Base-by-base conservation (phyloP, 2,329 filamentous ascomycete species). In the Xenoacremonium recifei region DNA sequence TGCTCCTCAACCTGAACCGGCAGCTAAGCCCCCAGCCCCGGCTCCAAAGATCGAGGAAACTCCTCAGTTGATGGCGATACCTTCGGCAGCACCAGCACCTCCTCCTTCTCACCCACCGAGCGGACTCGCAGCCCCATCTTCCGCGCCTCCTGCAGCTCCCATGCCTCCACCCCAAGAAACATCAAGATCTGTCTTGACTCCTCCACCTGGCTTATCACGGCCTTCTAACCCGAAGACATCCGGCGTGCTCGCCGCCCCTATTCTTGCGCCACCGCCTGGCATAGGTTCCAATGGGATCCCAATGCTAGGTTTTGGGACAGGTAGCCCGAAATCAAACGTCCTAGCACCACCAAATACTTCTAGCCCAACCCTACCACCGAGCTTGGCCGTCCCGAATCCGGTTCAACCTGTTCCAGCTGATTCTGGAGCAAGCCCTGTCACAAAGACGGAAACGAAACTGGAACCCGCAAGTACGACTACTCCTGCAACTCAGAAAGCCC, bases 321-420 rank as follows among this genome's bases (percentile, higher is more conserved):
- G 53, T 23, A 57, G 32, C 35, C 63, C 65, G 25, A 73, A 68
- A 48, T 72, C 67, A 12, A 67, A 68, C 39, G 61, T 72, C 18
- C 64, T 73, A n/a, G 71, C 71, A 21, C 66, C 62, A 11, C 71
- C 70, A n/a, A 70, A 70, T 44, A 66, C 67, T 9, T 56, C 62
- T 12, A 68, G 68, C 42, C 50, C 34, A 31, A 47, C 39, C 16
- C 37, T 48, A 17, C 53, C 53, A 36, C 53, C 56, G 11, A 39
- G 45, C 16, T 35, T 53, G 9, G 27, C 38, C n/a, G 54, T 60
- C 23, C 48, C 51, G 15, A 39, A 50, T 15, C 13, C 13, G 5
- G 18, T 18, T 12, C n/a, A n/a, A n/a, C n/a, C n/a, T n/a, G 6
- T 19, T 9, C 16, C 15, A 3, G 12, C 18, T 4, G 13, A 16